Percentiles rank a stretch among this genome's conserved stretches.
Conservation (phyloP, 2,329 filamentous ascomycete genomes). For the Diaporthe batatas region DNA sequence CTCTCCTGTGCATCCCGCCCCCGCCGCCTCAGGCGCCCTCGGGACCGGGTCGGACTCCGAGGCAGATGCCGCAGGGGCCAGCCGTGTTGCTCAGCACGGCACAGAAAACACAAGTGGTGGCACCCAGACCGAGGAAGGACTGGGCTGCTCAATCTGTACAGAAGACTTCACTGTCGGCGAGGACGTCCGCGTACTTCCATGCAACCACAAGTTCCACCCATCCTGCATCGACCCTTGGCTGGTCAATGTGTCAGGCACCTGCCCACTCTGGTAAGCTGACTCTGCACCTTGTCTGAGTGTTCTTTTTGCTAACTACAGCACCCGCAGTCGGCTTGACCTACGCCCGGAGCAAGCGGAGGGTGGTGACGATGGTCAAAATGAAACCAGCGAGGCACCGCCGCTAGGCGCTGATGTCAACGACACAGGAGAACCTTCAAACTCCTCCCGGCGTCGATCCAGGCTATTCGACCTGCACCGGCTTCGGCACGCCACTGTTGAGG, state of each 20-base stretch:
- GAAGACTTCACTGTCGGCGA: conserved; percentile 77
- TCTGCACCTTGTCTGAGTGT: not conserved
- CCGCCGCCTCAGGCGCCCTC: conserved; percentile 42
- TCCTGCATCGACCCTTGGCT: conserved; percentile 78
- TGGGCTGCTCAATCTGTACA: conserved; percentile 77
- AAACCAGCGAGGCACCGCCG: conserved; percentile 54
- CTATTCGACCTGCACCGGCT: conserved; percentile 69
- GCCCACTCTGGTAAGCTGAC: conserved; percentile 73
- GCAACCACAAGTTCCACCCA: conserved; percentile 77
- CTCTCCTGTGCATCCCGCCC: conserved; percentile 42
- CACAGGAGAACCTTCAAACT: conserved; percentile 49
- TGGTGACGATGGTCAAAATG: conserved; percentile 41
- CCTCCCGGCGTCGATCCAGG: conserved; percentile 61
- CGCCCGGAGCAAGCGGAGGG: conserved; percentile 54
- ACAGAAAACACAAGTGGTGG: conserved; percentile 41
- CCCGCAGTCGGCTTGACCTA: conserved; percentile 66
- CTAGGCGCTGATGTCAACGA: conserved; percentile 56
- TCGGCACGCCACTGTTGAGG: conserved; percentile 70
- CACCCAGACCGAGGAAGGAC: conserved; percentile 53
- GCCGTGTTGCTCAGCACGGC: conserved; percentile 15
- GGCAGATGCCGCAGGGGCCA: not conserved
- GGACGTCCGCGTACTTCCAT: conserved; percentile 76
- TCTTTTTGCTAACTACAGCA: conserved; percentile 37
- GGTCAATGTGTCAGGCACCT: conserved; percentile 77
- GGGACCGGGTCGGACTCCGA: conserved; percentile 8